Conservation (phyloP, 768 basidiomycete species). For the Phallus indusiatus region DNA sequence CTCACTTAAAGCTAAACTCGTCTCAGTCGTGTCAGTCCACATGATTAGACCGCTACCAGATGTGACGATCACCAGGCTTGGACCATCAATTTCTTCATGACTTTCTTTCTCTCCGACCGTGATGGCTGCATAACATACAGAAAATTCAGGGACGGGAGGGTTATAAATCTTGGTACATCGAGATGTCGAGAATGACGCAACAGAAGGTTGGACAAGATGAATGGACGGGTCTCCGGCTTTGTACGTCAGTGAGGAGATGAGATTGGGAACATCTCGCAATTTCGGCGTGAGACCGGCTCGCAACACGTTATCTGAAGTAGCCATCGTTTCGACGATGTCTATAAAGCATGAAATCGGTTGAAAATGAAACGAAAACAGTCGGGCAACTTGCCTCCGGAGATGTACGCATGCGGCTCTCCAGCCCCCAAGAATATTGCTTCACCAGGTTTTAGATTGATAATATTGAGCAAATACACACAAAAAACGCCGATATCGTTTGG, state of each 20-base stretch:
- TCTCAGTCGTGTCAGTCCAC: slow-evolving; percentile 31
- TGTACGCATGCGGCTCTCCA: slow-evolving; percentile 94
- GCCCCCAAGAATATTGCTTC: slow-evolving; percentile 94
- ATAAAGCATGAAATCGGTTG: background rate
- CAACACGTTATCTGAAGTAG: slow-evolving; percentile 97
- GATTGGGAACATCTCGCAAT: slow-evolving; percentile 85
- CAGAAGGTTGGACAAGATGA: slow-evolving; percentile 57
- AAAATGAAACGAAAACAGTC: background rate
- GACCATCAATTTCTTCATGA: slow-evolving; percentile 65
- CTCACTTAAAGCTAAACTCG: slow-evolving; percentile 32
- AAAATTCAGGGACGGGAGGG: slow-evolving; percentile 91
- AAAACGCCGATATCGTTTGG: slow-evolving; percentile 91
- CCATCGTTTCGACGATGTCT: slow-evolving; percentile 99
- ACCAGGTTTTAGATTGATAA: slow-evolving; percentile 67
- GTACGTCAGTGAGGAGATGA: slow-evolving; percentile 84
- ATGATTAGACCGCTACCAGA: slow-evolving; percentile 48
- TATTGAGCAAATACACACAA: slow-evolving; percentile 84
- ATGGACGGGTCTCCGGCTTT: slow-evolving; percentile 53
- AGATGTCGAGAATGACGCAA: slow-evolving; percentile 28
- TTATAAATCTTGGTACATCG: slow-evolving; percentile 54
- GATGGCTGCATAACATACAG: slow-evolving; percentile 61
- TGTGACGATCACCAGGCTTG: slow-evolving; percentile 76
- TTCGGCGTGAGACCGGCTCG: slow-evolving; percentile 97
- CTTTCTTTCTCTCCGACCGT: slow-evolving; percentile 32
- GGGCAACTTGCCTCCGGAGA: slow-evolving; percentile 66